A percentile compares a stretch with the other conserved stretches of the same genome.
Conservation (phyloP, 148 eudicot species). For the Camellia sinensis region DNA sequence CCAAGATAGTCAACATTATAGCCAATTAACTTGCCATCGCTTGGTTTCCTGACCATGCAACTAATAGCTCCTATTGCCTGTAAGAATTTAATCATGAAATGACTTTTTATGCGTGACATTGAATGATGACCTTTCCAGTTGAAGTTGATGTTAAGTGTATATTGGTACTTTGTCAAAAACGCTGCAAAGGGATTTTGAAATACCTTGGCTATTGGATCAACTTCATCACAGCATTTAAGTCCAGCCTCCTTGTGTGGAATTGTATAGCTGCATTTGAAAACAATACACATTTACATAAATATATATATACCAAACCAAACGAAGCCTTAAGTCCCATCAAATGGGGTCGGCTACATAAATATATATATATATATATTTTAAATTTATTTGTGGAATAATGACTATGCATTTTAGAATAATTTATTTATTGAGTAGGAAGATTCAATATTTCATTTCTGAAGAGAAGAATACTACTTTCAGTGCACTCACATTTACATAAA, state of each 20-base stretch:
- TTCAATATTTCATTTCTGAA: neutral
- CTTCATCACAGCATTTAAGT: slow-evolving; percentile 53
- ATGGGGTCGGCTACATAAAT: too few relatives aligned
- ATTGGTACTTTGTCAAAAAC: neutral
- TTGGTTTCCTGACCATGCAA: slow-evolving; percentile 41
- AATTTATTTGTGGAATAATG: neutral
- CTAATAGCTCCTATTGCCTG: slow-evolving; percentile 74
- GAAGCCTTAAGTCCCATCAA: too few relatives aligned
- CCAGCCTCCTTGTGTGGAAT: slow-evolving; percentile 69
- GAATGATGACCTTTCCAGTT: neutral
- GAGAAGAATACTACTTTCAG: neutral
- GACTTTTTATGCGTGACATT: neutral
- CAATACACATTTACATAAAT: neutral
- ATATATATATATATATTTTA: neutral
- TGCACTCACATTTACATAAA: too few relatives aligned
- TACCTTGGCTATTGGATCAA: slow-evolving; percentile 69
- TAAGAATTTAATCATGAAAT: slow-evolving; percentile 3
- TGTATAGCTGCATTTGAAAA: slow-evolving; percentile 41
- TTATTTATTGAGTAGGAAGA: neutral
- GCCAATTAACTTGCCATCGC: slow-evolving; percentile 56
- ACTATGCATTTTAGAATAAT: neutral
- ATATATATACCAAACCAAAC: too few relatives aligned
- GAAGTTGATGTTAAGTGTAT: neutral
- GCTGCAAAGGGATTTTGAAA: neutral
- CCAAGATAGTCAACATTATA: slow-evolving; percentile 66